phyloP scores from a whole-genome alignment of 805 yeast genomes.

The Yarrowia phangngaensis region DNA sequence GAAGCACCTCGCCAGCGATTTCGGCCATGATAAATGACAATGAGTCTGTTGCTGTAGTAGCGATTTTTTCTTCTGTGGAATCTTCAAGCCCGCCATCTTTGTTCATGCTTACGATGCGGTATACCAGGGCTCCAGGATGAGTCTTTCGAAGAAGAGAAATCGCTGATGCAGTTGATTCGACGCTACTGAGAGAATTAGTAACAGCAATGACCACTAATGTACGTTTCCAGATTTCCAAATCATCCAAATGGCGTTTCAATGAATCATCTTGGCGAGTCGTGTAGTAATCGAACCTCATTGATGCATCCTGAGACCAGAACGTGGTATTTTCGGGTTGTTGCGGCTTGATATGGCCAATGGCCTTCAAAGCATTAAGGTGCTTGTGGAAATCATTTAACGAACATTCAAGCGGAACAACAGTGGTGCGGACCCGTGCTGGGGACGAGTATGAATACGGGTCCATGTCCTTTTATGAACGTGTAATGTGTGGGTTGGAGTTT shows the following conservation, averaged over 20 bases:
- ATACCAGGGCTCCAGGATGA: slow-evolving; percentile 40
- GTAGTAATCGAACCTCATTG: slow-evolving; percentile 1
- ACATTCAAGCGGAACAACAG: slow-evolving; percentile 5
- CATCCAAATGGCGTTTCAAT: slow-evolving; percentile 48
- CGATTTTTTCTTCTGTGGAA: background rate
- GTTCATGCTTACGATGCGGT: slow-evolving; percentile 5
- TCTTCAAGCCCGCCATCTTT: slow-evolving; percentile 9
- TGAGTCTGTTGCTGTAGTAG: slow-evolving; percentile 8
- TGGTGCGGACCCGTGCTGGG: slow-evolving; percentile 9
- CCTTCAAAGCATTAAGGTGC: slow-evolving; percentile 2
- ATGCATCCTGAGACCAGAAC: background rate
- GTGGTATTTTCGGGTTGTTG: slow-evolving; percentile 5
- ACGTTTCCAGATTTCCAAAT: slow-evolving; percentile 85
- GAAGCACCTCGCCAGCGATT: background rate
- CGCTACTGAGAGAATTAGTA: slow-evolving; percentile 37
- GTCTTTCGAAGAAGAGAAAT: too few species aligned
- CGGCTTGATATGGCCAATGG: slow-evolving; percentile 17
- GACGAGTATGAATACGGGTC: slow-evolving; percentile 10
- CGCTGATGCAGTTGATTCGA: too few species aligned
- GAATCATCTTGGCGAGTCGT: slow-evolving; percentile 16
- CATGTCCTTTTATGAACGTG: background rate
- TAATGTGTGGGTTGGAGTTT: background rate
- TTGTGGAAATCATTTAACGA: slow-evolving; percentile 3
- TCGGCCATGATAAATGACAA: slow-evolving; percentile 8
- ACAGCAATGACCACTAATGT: slow-evolving; percentile 53